phyloP scores from a whole-genome alignment of 192 early-diverging fungal species.

The Mortierella alpina region DNA sequence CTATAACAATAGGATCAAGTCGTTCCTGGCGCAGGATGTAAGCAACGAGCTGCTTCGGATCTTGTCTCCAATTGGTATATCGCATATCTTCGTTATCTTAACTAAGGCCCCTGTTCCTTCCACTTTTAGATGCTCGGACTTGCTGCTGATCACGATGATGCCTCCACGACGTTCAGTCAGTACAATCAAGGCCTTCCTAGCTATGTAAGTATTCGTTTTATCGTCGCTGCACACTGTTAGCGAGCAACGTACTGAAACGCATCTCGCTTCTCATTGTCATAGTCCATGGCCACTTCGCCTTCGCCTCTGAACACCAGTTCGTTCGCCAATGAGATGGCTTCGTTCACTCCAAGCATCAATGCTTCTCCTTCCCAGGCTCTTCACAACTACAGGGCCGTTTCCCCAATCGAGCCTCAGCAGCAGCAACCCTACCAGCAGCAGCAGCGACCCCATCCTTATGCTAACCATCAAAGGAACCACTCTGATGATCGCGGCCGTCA shows the following conservation, averaged over 20 bases:
- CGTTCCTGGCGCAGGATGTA: conserved; percentile 50
- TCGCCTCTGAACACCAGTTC: no score
- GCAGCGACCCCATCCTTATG: conserved; percentile 23
- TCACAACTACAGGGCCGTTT: conserved; percentile 16
- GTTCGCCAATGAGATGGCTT: no score
- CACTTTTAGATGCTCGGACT: conserved; percentile 40
- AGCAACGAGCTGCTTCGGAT: background rate
- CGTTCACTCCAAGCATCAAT: background rate
- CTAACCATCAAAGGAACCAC: conserved; percentile 16
- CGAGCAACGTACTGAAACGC: background rate
- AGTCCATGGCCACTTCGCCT: no score
- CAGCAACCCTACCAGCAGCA: conserved; percentile 13
- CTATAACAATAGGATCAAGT: conserved; percentile 53
- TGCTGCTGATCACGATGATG: conserved; percentile 24
- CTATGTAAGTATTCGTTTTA: conserved; percentile 20
- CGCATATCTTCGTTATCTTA: background rate
- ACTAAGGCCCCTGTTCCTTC: background rate
- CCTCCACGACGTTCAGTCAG: background rate
- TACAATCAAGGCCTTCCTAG: background rate
- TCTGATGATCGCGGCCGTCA: conserved; percentile 31
- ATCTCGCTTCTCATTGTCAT: background rate
- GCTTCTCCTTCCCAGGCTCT: conserved; percentile 16
- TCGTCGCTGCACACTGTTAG: no score
- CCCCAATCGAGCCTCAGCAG: conserved; percentile 22
- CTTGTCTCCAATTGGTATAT: background rate